Evolutionary conservation across 2,329 filamentous ascomycete genomes (phyloP).

Genomic region (Nectriaceae sp.): DNA sequence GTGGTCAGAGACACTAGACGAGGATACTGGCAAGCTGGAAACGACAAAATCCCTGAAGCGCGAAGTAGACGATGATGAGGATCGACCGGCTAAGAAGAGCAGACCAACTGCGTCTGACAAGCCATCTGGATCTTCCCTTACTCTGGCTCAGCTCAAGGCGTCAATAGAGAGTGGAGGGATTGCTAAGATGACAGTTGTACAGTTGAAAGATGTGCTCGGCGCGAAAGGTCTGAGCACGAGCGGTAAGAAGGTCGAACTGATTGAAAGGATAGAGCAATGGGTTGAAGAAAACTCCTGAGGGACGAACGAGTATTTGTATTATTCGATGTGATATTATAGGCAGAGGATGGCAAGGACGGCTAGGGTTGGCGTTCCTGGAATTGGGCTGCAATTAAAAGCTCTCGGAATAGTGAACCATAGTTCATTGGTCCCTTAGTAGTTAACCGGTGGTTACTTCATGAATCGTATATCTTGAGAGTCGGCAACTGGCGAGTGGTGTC

Average conservation of each 20-base stretch:
- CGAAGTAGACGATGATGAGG: conserved; percentile 49
- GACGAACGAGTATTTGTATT: conserved; percentile 3
- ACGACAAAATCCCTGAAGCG: conserved; percentile 51
- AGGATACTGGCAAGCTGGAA: conserved; percentile 45
- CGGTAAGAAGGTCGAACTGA: conserved; percentile 55
- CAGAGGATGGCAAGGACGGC: neutral
- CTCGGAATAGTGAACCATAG: too few relatives aligned
- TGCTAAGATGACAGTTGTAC: conserved; percentile 55
- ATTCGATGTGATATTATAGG: neutral
- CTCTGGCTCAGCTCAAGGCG: conserved; percentile 48
- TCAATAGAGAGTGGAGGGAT: conserved; percentile 48
- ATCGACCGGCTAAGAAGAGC: conserved; percentile 49
- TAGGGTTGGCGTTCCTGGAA: conserved; percentile 4
- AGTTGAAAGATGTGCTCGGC: conserved; percentile 51
- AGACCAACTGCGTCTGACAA: conserved; percentile 37
- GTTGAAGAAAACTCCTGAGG: conserved; percentile 46
- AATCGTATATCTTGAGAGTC: too few relatives aligned
- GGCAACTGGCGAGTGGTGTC: too few relatives aligned
- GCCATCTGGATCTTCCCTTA: conserved; percentile 37
- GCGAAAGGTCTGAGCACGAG: conserved; percentile 49
- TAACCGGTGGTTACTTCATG: too few relatives aligned
- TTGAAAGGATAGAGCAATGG: conserved; percentile 60
- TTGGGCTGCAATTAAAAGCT: too few relatives aligned
- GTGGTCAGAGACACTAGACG: conserved; percentile 71
- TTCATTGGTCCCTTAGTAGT: too few relatives aligned